These are phyloP conservation scores for Marasmius tenuissimus DNA, from an alignment of 1,284 basidiomycete species.

Conservation along the genomic window DNA sequence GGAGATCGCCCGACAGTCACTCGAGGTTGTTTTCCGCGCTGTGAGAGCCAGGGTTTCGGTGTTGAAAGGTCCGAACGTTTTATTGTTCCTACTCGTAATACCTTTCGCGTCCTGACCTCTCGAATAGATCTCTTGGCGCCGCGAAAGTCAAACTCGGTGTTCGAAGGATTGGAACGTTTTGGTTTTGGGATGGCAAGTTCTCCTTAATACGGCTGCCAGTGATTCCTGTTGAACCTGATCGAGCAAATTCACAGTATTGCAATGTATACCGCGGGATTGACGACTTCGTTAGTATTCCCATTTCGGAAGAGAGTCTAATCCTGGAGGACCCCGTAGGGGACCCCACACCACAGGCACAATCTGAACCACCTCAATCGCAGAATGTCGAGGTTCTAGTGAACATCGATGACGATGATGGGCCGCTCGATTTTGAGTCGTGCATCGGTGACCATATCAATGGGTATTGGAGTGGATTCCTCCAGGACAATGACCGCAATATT, in stretches of 20 bases:
- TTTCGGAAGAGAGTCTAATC: too few species aligned
- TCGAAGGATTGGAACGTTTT: background rate
- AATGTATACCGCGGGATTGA: background rate
- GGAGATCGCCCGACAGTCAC: background rate
- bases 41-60: background rate
- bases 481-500: background rate
- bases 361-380: background rate
- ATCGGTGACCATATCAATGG: background rate
- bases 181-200: constrained; percentile 11
- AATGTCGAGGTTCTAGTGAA: background rate
- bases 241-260: background rate
- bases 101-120: background rate
- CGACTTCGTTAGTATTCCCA: too few species aligned
- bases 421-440: background rate
- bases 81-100: background rate
- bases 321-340: too few species aligned
- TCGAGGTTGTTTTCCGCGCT: constrained; percentile 3
- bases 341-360: too few species aligned
- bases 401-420: background rate
- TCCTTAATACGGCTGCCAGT: background rate
- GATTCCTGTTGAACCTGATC: background rate
- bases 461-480: background rate
- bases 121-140: background rate
- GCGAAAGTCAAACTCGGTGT: background rate
- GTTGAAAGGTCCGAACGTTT: background rate